A percentile compares a stretch with the other conserved stretches of the same genome.
Conservation (phyloP, 2,329 filamentous ascomycete species). For the Triangularia verruculosa region DNA sequence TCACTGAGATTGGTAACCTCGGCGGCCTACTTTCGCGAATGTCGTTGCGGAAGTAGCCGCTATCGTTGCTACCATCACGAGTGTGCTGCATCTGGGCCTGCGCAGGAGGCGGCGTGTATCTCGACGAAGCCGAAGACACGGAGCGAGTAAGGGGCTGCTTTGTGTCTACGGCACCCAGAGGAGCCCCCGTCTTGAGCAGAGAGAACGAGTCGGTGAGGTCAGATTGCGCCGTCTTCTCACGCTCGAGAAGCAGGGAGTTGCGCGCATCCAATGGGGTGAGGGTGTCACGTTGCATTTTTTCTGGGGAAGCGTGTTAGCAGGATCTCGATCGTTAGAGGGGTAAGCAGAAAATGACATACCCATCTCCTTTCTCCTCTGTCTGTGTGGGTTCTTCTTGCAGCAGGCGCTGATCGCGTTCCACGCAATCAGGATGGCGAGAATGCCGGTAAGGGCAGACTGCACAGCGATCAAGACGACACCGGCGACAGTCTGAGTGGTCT, state of each 20-base stretch:
- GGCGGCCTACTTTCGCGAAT: neutral
- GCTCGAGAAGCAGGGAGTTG: slow-evolving; percentile 77
- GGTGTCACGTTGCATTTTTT: slow-evolving; percentile 72
- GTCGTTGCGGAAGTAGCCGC: neutral
- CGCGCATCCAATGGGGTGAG: slow-evolving; percentile 84
- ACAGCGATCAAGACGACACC: slow-evolving; percentile 92
- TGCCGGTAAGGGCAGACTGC: slow-evolving; percentile 77
- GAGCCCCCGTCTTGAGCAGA: slow-evolving; percentile 37
- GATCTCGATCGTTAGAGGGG: neutral
- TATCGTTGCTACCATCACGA: neutral
- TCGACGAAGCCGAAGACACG: neutral
- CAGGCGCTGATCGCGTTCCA: slow-evolving; percentile 84
- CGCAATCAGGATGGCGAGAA: slow-evolving; percentile 81
- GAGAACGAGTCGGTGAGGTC: slow-evolving; percentile 43
- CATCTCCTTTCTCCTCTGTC: slow-evolving; percentile 81
- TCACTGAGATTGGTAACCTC: neutral
- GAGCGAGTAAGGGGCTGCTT: slow-evolving; percentile 1
- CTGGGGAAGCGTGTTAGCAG: slow-evolving; percentile 40
- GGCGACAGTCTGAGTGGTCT: slow-evolving; percentile 91
- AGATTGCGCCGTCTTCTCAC: slow-evolving; percentile 33
- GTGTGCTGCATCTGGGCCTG: neutral
- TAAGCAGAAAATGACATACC: slow-evolving; percentile 56
- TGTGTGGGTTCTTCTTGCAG: slow-evolving; percentile 86
- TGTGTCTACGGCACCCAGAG: slow-evolving; percentile 32
- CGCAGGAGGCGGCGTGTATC: neutral